Evolutionary conservation across 1,284 basidiomycete species (phyloP).

Genomic region (Agroathelia rolfsii): DNA sequence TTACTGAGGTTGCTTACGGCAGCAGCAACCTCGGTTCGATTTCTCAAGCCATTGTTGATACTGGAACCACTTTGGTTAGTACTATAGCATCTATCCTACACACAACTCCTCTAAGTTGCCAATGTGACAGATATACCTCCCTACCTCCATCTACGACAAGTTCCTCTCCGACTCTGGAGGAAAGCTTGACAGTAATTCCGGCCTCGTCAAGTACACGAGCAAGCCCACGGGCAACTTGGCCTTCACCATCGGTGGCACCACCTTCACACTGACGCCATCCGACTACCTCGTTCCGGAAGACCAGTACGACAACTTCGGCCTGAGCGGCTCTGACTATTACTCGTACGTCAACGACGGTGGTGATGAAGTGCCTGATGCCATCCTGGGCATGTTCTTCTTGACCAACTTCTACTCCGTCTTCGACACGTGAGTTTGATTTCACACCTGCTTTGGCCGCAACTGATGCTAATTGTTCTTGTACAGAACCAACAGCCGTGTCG

Average conservation of each 20-base stretch:
- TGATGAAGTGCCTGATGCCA: not conserved
- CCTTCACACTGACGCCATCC: not conserved
- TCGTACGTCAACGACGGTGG: slow-evolving; percentile 1
- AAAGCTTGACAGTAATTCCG: not conserved
- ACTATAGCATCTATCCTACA: too few relatives aligned
- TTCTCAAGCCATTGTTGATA: slow-evolving; percentile 16
- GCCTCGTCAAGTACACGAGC: not conserved
- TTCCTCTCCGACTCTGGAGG: slow-evolving; percentile 1
- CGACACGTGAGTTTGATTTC: too few relatives aligned
- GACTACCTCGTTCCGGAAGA: not conserved
- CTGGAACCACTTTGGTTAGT: slow-evolving; percentile 11
- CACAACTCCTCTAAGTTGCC: too few relatives aligned
- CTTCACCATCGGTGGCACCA: not conserved
- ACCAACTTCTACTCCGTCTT: not conserved
- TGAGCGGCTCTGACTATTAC: not conserved
- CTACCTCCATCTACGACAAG: not conserved
- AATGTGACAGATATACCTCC: too few relatives aligned
- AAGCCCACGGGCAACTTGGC: not conserved
- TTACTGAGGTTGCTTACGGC: not conserved
- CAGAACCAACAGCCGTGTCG: not conserved
- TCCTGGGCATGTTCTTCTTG: not conserved
- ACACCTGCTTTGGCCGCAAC: not conserved
- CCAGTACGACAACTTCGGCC: slow-evolving; percentile 1
- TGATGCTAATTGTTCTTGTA: not conserved
- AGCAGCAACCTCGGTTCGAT: not conserved